A percentile compares a stretch with the other conserved stretches of the same genome.
Conservation (phyloP, 441 rosid species). For the Corymbia calophylla region DNA sequence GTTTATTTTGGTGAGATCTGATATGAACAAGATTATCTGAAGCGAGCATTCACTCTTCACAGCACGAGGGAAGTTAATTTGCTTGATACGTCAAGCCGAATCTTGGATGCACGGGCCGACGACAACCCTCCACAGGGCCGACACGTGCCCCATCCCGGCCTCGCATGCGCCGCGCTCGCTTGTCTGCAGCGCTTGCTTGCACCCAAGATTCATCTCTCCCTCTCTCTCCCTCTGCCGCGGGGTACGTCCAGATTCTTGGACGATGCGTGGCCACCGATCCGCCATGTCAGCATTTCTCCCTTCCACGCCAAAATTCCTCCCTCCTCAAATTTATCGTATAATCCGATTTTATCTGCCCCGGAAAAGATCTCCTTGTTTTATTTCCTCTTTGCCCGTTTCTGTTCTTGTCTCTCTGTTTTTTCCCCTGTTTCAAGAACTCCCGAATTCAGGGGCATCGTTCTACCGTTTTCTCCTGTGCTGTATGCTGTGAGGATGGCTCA, state of each 20-base stretch:
- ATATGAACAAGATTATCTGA: neutral
- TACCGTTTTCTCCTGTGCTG: neutral
- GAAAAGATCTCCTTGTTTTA: neutral
- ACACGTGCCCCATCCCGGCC: slow-evolving; percentile 35
- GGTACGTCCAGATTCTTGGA: slow-evolving; percentile 16
- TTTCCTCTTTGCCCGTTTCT: neutral
- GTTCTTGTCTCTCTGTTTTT: neutral
- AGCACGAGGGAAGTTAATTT: no score
- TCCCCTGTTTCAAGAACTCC: neutral
- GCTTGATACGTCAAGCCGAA: neutral
- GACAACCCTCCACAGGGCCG: slow-evolving; percentile 16
- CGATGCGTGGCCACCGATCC: slow-evolving; percentile 28
- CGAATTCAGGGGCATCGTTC: neutral
- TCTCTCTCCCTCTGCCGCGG: neutral
- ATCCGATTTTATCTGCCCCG: neutral
- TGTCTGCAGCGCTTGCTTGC: neutral
- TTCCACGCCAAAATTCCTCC: slow-evolving; percentile 32
- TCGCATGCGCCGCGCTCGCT: neutral
- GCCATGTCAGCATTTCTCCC: slow-evolving; percentile 57
- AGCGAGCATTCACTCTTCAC: neutral
- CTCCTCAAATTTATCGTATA: slow-evolving; percentile 16
- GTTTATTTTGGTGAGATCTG: neutral
- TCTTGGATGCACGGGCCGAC: slow-evolving; percentile 28
- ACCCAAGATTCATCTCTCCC: slow-evolving; percentile 9
- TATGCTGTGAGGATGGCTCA: slow-evolving; percentile 44